These are phyloP conservation scores for Fusarium aywerte DNA, from an alignment of 2,329 filamentous ascomycete genomes.

Conservation along the genomic window DNA sequence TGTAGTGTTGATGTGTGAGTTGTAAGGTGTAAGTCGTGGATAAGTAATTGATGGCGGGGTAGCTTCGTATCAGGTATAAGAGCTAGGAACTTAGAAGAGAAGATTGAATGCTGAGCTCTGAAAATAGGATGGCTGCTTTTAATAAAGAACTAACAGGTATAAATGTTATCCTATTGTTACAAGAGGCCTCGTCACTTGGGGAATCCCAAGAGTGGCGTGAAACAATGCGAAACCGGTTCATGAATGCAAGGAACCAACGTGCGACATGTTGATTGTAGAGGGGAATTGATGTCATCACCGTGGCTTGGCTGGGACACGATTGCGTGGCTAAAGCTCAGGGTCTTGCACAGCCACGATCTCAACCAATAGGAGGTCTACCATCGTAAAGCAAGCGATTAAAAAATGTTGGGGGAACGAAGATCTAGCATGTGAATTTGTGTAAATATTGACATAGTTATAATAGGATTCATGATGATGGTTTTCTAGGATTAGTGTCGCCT, in stretches of 20 bases:
- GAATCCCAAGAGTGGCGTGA: conserved; percentile 19
- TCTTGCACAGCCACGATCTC: conserved; percentile 38
- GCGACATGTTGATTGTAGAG: conserved; percentile 18
- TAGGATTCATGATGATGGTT: neutral
- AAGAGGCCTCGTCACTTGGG: conserved; percentile 41
- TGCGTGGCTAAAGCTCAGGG: conserved; percentile 36
- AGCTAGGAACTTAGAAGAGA: conserved; percentile 5
- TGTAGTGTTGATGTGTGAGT: no score
- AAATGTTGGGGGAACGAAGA: conserved; percentile 5
- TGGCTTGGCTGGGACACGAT: conserved; percentile 34
- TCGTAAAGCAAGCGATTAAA: neutral
- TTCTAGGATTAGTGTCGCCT: no score
- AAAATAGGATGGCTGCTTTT: conserved; percentile 11
- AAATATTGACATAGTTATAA: neutral
- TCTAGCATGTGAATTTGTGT: conserved; percentile 1
- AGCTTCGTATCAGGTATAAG: conserved; percentile 20
- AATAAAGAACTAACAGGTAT: conserved; percentile 16
- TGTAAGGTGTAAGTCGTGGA: conserved; percentile 18
- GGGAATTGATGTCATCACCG: conserved; percentile 42
- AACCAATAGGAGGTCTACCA: conserved; percentile 7
- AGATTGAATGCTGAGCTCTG: neutral
- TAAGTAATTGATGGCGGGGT: conserved; percentile 33
- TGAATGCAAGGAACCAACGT: conserved; percentile 13
- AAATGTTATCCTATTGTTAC: neutral
- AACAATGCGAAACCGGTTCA: conserved; percentile 37